Evolutionary conservation across 2,329 filamentous ascomycete genomes (phyloP).

Genomic region (Domatiomyces catenatus): DNA sequence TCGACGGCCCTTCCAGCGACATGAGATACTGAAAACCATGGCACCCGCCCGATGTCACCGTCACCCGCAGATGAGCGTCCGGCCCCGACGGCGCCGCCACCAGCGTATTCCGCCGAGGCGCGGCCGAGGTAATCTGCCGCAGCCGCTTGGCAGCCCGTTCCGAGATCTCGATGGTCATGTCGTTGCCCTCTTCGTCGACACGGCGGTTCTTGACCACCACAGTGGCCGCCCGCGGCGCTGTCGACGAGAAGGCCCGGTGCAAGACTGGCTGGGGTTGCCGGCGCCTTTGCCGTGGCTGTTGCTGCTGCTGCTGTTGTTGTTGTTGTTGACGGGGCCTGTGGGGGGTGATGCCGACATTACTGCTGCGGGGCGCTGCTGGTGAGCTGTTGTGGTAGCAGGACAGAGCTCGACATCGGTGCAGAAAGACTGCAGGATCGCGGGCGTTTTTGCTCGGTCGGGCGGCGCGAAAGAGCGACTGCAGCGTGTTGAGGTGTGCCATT

Average conservation of each 20-base stretch:
- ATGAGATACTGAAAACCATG: constrained; percentile 98
- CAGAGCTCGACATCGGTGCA: background rate
- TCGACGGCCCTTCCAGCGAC: constrained; percentile 50
- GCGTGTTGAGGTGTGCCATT: background rate
- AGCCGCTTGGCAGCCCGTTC: constrained; percentile 68
- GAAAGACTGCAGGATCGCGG: background rate
- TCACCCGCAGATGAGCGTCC: constrained; percentile 71
- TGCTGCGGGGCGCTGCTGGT: too few species aligned
- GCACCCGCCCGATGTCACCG: constrained; percentile 85
- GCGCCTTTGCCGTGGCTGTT: background rate
- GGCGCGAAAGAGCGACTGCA: background rate
- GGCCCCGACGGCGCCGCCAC: constrained; percentile 33
- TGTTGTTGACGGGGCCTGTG: too few species aligned
- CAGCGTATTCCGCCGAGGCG: constrained; percentile 30
- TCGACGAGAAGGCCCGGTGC: constrained; percentile 23
- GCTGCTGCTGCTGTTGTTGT: background rate
- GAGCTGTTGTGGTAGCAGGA: too few species aligned
- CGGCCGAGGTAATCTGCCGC: constrained; percentile 56
- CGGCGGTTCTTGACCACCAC: constrained; percentile 51
- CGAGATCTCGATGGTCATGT: constrained; percentile 71
- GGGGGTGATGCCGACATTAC: too few species aligned
- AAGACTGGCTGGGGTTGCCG: background rate
- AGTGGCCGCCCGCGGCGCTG: constrained; percentile 22
- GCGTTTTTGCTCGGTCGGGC: background rate
- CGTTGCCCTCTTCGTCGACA: constrained; percentile 67